Percentiles rank a stretch among this genome's conserved stretches.
These are phyloP conservation scores for Krasilnikovozyma curviuscula DNA, from an alignment of 768 basidiomycete genomes.

Conservation along the genomic window DNA sequence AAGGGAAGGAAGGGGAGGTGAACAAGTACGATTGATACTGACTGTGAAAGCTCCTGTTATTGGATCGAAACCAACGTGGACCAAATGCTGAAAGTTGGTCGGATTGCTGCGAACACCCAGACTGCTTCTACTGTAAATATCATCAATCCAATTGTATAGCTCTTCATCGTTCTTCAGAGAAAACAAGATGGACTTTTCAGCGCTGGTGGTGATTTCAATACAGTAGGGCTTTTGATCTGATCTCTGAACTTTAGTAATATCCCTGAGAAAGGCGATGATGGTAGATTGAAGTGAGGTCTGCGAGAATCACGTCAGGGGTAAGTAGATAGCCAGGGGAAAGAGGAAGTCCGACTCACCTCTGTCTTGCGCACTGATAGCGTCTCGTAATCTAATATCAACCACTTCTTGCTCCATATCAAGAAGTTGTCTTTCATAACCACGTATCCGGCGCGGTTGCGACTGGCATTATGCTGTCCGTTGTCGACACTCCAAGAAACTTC, in stretches of 20 bases:
- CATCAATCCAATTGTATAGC: slow-evolving; percentile 91
- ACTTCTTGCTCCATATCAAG: slow-evolving; percentile 80
- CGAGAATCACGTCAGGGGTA: background rate
- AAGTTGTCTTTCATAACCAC: no score
- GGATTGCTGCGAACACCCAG: slow-evolving; percentile 83
- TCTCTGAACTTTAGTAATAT: slow-evolving; percentile 71
- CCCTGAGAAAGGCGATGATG: slow-evolving; percentile 43
- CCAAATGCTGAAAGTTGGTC: slow-evolving; percentile 93
- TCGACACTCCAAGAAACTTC: no score
- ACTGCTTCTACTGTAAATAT: slow-evolving; percentile 78
- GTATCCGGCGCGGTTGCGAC: no score
- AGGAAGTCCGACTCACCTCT: slow-evolving; percentile 41
- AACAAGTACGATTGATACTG: slow-evolving; percentile 28
- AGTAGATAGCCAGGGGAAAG: background rate
- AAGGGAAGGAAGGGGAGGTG: background rate
- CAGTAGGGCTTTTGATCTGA: slow-evolving; percentile 90
- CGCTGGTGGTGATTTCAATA: slow-evolving; percentile 62
- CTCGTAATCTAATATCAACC: slow-evolving; percentile 63
- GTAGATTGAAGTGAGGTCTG: slow-evolving; percentile 28
- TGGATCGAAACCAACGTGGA: slow-evolving; percentile 92
- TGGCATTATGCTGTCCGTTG: no score
- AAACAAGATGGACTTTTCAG: slow-evolving; percentile 55
- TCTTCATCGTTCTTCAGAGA: slow-evolving; percentile 93
- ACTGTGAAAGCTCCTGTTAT: slow-evolving; percentile 83
- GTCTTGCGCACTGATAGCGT: slow-evolving; percentile 71